Conservation (phyloP, 2,329 filamentous ascomycete species). For the Hypoxylon sp. region DNA sequence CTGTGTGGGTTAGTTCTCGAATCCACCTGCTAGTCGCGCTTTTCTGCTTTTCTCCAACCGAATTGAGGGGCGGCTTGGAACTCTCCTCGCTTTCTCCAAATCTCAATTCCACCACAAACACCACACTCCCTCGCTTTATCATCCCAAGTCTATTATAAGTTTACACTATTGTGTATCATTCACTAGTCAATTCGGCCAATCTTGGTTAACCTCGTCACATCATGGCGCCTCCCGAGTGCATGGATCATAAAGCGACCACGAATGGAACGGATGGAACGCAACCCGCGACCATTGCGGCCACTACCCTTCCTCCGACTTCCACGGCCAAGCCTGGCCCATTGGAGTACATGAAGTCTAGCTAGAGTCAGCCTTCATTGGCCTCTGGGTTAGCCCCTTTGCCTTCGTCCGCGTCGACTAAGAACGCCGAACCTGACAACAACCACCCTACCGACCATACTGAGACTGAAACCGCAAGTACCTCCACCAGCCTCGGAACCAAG, state of each 20-base stretch:
- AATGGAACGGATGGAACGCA: background rate
- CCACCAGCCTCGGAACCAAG: background rate
- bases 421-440: too few species aligned
- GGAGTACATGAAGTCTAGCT: constrained; percentile 2
- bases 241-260: background rate
- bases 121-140: background rate
- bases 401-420: background rate
- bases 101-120: background rate
- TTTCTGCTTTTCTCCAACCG: constrained; percentile 13
- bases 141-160: background rate
- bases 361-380: constrained; percentile 16
- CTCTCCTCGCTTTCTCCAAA: constrained; percentile 15
- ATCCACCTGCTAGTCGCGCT: background rate
- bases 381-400: background rate
- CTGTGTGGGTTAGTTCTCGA: constrained; percentile 2
- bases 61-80: constrained; percentile 7
- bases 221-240: background rate
- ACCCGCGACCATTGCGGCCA: too few species aligned
- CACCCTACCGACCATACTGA: background rate
- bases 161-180: background rate
- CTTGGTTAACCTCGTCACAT: background rate
- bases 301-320: background rate
- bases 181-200: background rate
- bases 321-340: background rate
- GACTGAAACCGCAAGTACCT: background rate